A percentile compares a stretch with the other conserved stretches of the same genome.
Evolutionary conservation across 495 filamentous ascomycete species (phyloP).

Genomic region (Aspergillus wentii): DNA sequence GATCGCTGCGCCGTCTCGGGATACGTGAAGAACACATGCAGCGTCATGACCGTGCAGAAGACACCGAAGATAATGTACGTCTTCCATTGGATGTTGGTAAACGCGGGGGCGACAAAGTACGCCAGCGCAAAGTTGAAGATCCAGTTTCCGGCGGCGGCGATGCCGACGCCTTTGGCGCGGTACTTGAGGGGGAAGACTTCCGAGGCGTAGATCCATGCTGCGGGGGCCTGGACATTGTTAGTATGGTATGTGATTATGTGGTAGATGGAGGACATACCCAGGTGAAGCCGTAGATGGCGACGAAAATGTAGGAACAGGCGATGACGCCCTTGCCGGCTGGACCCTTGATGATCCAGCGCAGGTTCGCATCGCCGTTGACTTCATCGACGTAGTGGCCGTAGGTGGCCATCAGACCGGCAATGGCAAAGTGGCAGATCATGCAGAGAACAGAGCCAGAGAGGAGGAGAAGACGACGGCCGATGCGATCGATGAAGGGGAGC

Average conservation of each 20-base stretch:
- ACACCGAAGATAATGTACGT: slow-evolving; percentile 72
- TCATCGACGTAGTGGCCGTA: slow-evolving; percentile 51
- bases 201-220: slow-evolving; percentile 71
- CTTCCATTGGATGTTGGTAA: slow-evolving; percentile 69
- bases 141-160: slow-evolving; percentile 68
- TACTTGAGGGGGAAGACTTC: slow-evolving; percentile 75
- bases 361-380: slow-evolving; percentile 61
- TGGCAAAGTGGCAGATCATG: slow-evolving; percentile 66
- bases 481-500: slow-evolving; percentile 68
- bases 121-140: slow-evolving; percentile 72
- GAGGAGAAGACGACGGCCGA: slow-evolving; percentile 68
- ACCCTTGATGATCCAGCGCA: slow-evolving; percentile 59
- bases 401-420: slow-evolving; percentile 45
- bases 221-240: slow-evolving; percentile 46
- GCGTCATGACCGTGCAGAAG: slow-evolving; percentile 57
- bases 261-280: slow-evolving; percentile 21
- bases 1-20: slow-evolving; percentile 68
- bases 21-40: slow-evolving; percentile 63
- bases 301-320: slow-evolving; percentile 73
- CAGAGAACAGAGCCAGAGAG: slow-evolving; percentile 60
- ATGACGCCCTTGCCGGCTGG: slow-evolving; percentile 64
- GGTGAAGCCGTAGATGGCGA: slow-evolving; percentile 70
- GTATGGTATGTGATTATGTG: not conserved
- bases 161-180: slow-evolving; percentile 64
- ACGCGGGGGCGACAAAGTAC: slow-evolving; percentile 65